These are phyloP conservation scores for Trametes coccinea DNA, from an alignment of 768 basidiomycete species.

Conservation along the genomic window DNA sequence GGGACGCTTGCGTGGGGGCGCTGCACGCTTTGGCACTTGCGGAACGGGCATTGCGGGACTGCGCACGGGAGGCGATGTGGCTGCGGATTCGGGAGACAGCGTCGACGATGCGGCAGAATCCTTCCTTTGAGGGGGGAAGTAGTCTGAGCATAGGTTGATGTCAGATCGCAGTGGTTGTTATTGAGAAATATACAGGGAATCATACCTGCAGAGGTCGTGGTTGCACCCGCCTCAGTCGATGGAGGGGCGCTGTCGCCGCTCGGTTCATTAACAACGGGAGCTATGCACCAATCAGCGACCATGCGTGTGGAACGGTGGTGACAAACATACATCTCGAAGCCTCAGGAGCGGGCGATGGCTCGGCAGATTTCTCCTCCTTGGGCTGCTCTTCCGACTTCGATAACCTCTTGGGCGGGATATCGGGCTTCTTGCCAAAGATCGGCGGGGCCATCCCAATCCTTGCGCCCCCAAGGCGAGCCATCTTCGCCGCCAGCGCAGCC, in stretches of 20 bases:
- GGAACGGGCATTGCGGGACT: conserved; percentile 71
- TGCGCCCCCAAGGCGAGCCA: conserved; percentile 90
- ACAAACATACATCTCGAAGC: conserved; percentile 4
- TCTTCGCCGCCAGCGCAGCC: conserved; percentile 86
- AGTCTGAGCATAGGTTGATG: conserved; percentile 13
- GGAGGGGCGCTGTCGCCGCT: neutral
- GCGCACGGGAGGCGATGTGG: conserved; percentile 35
- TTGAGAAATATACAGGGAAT: too few relatives aligned
- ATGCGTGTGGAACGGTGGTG: neutral
- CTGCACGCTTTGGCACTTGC: conserved; percentile 69
- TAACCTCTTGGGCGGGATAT: conserved; percentile 35
- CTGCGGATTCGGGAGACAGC: conserved; percentile 27
- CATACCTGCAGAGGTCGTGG: conserved; percentile 11
- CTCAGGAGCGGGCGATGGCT: conserved; percentile 9
- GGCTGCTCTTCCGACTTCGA: conserved; percentile 29
- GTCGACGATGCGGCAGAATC: conserved; percentile 20
- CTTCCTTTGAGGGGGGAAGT: conserved; percentile 18
- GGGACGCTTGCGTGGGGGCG: conserved; percentile 69
- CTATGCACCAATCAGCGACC: neutral
- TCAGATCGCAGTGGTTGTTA: neutral
- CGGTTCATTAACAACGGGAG: neutral
- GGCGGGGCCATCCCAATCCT: conserved; percentile 80
- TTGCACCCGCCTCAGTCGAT: neutral
- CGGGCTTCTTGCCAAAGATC: conserved; percentile 60
- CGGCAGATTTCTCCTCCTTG: conserved; percentile 20